Evolutionary conservation across 2,329 filamentous ascomycete genomes (phyloP).

Genomic region (Zarea fungicola): DNA sequence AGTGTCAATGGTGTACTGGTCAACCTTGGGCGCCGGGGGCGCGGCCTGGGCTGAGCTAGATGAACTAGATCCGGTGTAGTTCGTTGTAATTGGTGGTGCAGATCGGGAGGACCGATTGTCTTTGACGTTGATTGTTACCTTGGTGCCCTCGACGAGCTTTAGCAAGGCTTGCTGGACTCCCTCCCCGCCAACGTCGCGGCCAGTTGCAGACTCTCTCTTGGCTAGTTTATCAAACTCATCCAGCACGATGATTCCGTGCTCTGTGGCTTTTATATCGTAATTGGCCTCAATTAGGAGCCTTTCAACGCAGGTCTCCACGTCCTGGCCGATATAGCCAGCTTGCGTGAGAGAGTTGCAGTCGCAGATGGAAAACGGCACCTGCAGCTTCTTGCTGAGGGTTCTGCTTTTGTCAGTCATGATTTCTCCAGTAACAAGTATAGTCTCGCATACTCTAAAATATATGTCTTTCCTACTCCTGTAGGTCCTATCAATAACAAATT

Average conservation of each 20-base stretch:
- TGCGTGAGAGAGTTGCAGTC: slow-evolving; percentile 96
- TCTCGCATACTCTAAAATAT: slow-evolving; percentile 66
- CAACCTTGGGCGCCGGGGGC: slow-evolving; percentile 47
- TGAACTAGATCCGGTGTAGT: slow-evolving; percentile 40
- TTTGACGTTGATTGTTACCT: slow-evolving; percentile 86
- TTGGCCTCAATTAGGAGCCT: slow-evolving; percentile 84
- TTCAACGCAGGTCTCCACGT: slow-evolving; percentile 94
- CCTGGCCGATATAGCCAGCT: slow-evolving; percentile 95
- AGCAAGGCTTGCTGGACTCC: slow-evolving; percentile 93
- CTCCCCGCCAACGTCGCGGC: slow-evolving; percentile 91
- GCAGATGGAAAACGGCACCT: slow-evolving; percentile 90
- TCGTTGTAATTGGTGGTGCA: slow-evolving; percentile 47
- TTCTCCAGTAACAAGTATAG: background rate
- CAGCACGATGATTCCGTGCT: slow-evolving; percentile 89
- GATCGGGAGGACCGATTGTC: slow-evolving; percentile 58
- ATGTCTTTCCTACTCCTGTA: slow-evolving; percentile 92
- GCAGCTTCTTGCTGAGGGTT: slow-evolving; percentile 86
- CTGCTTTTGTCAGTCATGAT: slow-evolving; percentile 40
- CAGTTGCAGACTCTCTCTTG: slow-evolving; percentile 77
- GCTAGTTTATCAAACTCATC: slow-evolving; percentile 98
- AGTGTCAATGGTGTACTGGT: slow-evolving; percentile 74
- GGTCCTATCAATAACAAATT: slow-evolving; percentile 89
- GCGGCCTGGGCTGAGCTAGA: slow-evolving; percentile 41
- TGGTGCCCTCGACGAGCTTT: slow-evolving; percentile 95
- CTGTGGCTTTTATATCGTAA: slow-evolving; percentile 77